Base-by-base conservation (phyloP, 257 asterid species). In the Nicotiana undulata region DNA sequence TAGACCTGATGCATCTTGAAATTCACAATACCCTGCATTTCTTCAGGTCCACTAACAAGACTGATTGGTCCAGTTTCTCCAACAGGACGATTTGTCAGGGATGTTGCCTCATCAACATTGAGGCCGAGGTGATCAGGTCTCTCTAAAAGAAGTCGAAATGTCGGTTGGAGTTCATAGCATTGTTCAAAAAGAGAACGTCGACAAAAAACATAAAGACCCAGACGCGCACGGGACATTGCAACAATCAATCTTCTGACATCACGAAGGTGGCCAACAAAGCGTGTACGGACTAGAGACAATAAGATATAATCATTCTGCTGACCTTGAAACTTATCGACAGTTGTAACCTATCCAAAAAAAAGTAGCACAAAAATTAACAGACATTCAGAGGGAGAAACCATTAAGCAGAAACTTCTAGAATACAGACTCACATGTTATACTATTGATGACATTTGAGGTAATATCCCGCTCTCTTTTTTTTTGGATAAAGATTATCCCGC, bases 261-360 rank as follows among this genome's bases (percentile, higher is more conserved):
- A 82, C 99, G 97, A 81, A 96, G 95, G 86, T 96, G 99, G 56
- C 99, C 99, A 86, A 96, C 99, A 88, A 94, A 94, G 53, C 98
- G 99, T n/a, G 97, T 89, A 44, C 99, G 97, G 20, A 96, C 99
- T 1, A 96, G 96, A 64, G 99, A 96, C 80, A 96, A 80, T 61
- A 96, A 86, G 84, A 96, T 92, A 79, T 84, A 90, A 86, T 94
- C 98, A 83, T 96, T 96, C 83, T 96, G 99, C 82, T 96, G 99
- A 79, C 99, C 99, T 93, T 96, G 99, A 89, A 96, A 96, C 87
- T 96, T 96, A 84, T 96, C 99, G 18, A 96, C 99, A 76, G 99
- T 96, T 24, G 98, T 37, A 79, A 96, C 97, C 99, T 96, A 83
- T 84, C 84, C 66, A 44, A 49, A 74, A 74, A 74, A 49, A 51